Base-by-base conservation (phyloP, 2,329 filamentous ascomycete genomes). In the Sporothrix pseudoabietina region DNA sequence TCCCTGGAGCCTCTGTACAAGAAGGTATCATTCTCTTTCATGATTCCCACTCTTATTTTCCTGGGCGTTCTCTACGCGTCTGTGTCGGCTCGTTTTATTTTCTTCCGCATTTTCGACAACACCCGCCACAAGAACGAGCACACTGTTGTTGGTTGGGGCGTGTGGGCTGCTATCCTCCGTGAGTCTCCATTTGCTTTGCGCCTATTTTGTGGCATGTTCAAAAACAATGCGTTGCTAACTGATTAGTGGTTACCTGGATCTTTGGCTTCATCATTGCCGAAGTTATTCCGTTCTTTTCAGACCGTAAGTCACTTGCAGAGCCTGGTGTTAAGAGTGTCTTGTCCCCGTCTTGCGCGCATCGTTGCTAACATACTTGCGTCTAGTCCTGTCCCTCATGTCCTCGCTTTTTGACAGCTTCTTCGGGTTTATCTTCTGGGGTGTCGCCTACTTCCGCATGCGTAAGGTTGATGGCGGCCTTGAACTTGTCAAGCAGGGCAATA, bases 41-140 rank as follows among this genome's bases (percentile, higher is more conserved):
- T 97, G 94, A 92, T 98, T 44, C 94, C 94, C 0, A 98, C 94
- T 0, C 87, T 98, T 76, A 94, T 98, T 79, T 98, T 98, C 84
- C 83, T 98, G 4, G 94, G 94, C 8, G 93, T 97, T 0, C 82
- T 98, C 22, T 98, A 98, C 80, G 94, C 94, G 16, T 96, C 93
- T 0, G 93, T 98, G 1, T 94, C 93, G 4, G 92, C 92, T 0
- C 91, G 94, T 41, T 97, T 98, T 83, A 85, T 98, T 78, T 97
- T 97, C 84, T 97, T 97, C 87, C 92, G 93, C 76, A 80, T 96
- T 22, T 97, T 97, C 82, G 89, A 91, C 73, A 90, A 90, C 78
- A 92, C 26, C 39, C 87, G 87, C 74, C 94, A 98, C 83, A 90
- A 95, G 85, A 89, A 87, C 75, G 90, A 89, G 76, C 93, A 97